phyloP scores from a whole-genome alignment of 1,139 yeast genomes.

The Geotrichum fermentans region DNA sequence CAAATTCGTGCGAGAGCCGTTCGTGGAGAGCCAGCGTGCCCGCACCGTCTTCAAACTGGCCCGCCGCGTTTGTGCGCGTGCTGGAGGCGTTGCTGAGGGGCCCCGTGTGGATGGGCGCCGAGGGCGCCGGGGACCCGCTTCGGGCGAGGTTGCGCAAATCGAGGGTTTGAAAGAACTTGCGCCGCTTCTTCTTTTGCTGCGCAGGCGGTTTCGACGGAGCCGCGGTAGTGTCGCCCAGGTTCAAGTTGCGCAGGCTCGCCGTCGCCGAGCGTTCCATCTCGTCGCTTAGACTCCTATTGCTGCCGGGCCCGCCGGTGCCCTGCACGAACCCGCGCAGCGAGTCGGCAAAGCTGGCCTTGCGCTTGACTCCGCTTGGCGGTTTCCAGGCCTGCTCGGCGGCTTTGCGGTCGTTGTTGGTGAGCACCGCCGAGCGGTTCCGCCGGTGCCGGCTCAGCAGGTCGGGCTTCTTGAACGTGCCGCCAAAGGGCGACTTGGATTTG shows the following conservation, averaged over 20 bases:
- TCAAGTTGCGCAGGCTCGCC: slow-evolving; percentile 1
- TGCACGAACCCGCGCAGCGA: background rate
- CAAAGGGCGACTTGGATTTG: background rate
- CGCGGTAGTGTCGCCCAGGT: background rate
- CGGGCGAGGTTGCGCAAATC: background rate
- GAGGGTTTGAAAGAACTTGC: background rate
- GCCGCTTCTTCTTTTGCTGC: background rate
- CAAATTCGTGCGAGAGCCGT: background rate
- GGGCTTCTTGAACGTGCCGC: slow-evolving; percentile 2
- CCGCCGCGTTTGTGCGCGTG: background rate
- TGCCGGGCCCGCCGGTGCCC: background rate
- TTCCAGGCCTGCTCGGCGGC: background rate
- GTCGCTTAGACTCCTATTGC: background rate
- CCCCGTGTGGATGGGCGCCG: background rate
- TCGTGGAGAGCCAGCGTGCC: background rate
- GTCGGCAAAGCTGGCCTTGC: background rate
- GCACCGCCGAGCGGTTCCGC: background rate
- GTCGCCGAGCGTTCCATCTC: slow-evolving; percentile 1
- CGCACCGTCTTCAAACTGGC: background rate
- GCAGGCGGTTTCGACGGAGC: background rate
- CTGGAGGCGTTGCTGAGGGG: too few species aligned
- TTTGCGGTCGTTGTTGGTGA: background rate
- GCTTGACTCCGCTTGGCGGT: slow-evolving; percentile 1
- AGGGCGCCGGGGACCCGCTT: background rate
- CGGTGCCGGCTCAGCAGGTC: background rate